Base-by-base conservation (phyloP, 2,329 filamentous ascomycete species). In the Alternaria novae-zelandiae region DNA sequence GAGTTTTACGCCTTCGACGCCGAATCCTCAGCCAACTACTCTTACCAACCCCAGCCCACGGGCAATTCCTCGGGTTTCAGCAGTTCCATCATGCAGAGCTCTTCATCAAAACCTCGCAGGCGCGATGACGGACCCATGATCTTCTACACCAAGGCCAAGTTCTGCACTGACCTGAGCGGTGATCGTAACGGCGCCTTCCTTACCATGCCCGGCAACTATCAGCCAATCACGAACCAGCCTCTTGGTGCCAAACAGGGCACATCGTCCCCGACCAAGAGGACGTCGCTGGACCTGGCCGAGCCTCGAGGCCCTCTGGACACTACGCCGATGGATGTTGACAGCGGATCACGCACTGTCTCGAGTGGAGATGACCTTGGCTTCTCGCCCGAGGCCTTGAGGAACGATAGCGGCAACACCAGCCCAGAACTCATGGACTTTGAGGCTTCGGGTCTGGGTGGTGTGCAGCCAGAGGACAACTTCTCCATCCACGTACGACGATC, bases 101-200 rank as follows among this genome's bases (percentile, higher is more conserved):
- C 83, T 32, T 81, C 66, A 1, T 74, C 77, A 1, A 85, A 81
- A 67, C 87, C 86, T 76, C 43, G 55, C n/a, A 86, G 86, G 25
- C 85, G 83, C 0, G 85, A 88, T 12, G 88, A 91, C 62, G 93
- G 92, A 9, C 89, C 91, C 1, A 91, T 96, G 68, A 93, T 95
- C 17, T 96, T 94, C 74, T 96, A 95, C 76, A 92, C 87, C 64
- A 91, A 91, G 25, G 90, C 91, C 2, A 88, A 87, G 0, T 97
- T 96, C 76, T 96, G 89, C 76, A 94, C 90, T 1, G 93, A 97
- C 76, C 80, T 96, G 4, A 92, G 90, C 15, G 90, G 90, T 2
- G 90, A 94, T 70, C 82, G 70, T 21, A 60, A 65, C 9, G 72
- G 70, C 6, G 64, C 67, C 2, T 70, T 67, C 6, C 57, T 61